These are phyloP conservation scores for Pseudovirgaria hyperparasitica DNA, from an alignment of 2,329 filamentous ascomycete species.

Conservation along the genomic window DNA sequence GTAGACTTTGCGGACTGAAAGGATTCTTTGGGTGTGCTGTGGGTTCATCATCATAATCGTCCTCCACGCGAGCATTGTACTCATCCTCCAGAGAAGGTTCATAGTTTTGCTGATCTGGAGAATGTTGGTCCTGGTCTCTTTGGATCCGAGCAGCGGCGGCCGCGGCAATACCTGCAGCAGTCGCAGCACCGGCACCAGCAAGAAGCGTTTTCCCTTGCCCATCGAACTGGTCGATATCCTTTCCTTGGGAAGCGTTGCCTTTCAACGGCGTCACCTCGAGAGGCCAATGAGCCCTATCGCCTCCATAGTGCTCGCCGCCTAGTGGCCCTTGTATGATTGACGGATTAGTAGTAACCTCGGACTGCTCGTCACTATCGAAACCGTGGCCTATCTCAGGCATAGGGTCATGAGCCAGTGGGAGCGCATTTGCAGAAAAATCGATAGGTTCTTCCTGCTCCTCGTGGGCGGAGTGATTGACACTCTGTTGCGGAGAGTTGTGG, in stretches of 20 bases:
- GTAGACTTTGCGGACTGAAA: slow-evolving; percentile 32
- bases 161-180: slow-evolving; percentile 42
- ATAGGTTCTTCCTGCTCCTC: slow-evolving; percentile 29
- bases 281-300: slow-evolving; percentile 41
- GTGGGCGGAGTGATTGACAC: slow-evolving; percentile 34
- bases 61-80: slow-evolving; percentile 16
- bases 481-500: slow-evolving; percentile 41
- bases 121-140: slow-evolving; percentile 13
- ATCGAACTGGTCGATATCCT: slow-evolving; percentile 17
- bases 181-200: slow-evolving; percentile 36
- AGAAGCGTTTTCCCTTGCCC: slow-evolving; percentile 33
- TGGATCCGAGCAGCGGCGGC: slow-evolving; percentile 29
- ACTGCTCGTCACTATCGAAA: slow-evolving; percentile 39
- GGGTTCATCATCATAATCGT: slow-evolving; percentile 16
- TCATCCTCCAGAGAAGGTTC: slow-evolving; percentile 27
- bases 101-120: slow-evolving; percentile 15
- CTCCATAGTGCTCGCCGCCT: slow-evolving; percentile 39
- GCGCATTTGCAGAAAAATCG: slow-evolving; percentile 55
- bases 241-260: slow-evolving; percentile 19
- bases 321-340: slow-evolving; percentile 68
- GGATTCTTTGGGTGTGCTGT: slow-evolving; percentile 16
- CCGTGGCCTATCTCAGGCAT: slow-evolving; percentile 67
- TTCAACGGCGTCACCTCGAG: slow-evolving; percentile 44
- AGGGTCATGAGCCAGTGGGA: slow-evolving; percentile 57
- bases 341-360: slow-evolving; percentile 70